A percentile compares a stretch with the other conserved stretches of the same genome.
Evolutionary conservation across 495 filamentous ascomycete species (phyloP).

Genomic region (Hypoxylon lenormandii): DNA sequence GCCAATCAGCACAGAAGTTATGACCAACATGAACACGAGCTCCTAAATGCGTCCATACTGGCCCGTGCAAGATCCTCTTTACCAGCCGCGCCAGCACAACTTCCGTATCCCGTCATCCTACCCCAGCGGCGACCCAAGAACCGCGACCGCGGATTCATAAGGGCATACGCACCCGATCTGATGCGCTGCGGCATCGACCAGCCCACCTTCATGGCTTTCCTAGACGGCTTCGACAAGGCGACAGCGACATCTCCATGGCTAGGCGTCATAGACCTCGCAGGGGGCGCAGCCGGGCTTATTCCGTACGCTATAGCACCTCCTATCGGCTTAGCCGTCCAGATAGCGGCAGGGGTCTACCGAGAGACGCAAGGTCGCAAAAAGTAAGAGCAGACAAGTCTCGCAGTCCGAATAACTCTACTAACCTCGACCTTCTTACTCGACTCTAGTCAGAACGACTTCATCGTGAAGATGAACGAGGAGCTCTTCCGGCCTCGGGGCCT

Average conservation of each 20-base stretch:
- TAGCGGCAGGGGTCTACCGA: constrained; percentile 59
- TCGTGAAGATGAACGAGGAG: constrained; percentile 68
- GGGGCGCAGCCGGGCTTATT: constrained; percentile 53
- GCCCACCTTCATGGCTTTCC: constrained; percentile 56
- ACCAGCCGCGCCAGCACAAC: not conserved
- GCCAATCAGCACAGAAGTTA: not conserved
- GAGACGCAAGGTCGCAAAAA: constrained; percentile 56
- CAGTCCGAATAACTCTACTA: not conserved
- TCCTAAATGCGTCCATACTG: not conserved
- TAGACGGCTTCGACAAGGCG: constrained; percentile 54
- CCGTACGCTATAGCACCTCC: constrained; percentile 60
- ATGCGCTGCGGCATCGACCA: constrained; percentile 55
- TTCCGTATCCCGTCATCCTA: constrained; percentile 32
- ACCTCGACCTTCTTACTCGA: not conserved
- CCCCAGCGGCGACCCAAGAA: constrained; percentile 45
- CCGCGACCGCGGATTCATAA: constrained; percentile 54
- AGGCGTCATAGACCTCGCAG: constrained; percentile 60
- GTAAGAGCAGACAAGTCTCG: constrained; percentile 12
- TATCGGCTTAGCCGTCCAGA: constrained; percentile 57
- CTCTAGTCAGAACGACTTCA: constrained; percentile 63
- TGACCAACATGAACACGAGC: not conserved
- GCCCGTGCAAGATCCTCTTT: not conserved
- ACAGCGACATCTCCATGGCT: constrained; percentile 53
- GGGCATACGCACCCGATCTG: constrained; percentile 58
- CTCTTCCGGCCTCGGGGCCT: constrained; percentile 71